phyloP scores from a whole-genome alignment of 495 filamentous ascomycete species.

The Penicillium canescens region DNA sequence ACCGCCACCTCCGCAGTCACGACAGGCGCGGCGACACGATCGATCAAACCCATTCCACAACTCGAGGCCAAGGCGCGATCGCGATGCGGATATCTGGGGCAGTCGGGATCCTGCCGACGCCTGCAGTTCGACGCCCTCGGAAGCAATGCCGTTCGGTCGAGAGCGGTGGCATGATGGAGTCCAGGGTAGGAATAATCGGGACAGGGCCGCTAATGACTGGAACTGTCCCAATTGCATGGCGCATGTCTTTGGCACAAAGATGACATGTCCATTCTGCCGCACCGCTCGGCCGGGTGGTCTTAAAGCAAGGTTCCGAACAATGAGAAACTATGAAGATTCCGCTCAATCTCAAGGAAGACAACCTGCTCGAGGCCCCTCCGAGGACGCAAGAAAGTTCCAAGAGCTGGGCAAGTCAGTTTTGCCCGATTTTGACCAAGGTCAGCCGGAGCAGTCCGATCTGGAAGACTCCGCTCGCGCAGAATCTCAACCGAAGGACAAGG shows the following conservation, averaged over 20 bases:
- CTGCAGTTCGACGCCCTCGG: no score
- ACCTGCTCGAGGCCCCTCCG: not conserved
- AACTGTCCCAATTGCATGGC: slow-evolving; percentile 32
- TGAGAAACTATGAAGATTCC: not conserved
- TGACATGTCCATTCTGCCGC: slow-evolving; percentile 32
- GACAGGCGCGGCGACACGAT: not conserved
- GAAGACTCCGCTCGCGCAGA: slow-evolving; percentile 5
- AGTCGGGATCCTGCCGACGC: no score
- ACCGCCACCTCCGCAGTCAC: slow-evolving; percentile 1
- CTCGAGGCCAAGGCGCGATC: no score
- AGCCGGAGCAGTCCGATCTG: not conserved
- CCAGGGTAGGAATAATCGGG: no score
- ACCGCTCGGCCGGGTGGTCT: slow-evolving; percentile 18
- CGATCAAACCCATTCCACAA: not conserved
- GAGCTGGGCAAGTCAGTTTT: slow-evolving; percentile 17
- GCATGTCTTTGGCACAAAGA: slow-evolving; percentile 23
- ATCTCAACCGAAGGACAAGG: slow-evolving; percentile 2
- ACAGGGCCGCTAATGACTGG: slow-evolving; percentile 24
- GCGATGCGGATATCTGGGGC: no score
- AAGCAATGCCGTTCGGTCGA: no score
- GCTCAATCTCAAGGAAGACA: not conserved
- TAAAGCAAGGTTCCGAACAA: not conserved
- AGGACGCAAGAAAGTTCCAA: slow-evolving; percentile 20
- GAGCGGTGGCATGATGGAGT: no score
- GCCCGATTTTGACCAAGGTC: slow-evolving; percentile 6